Conservation (phyloP, 1,139 yeast species). For the Maudiozyma humilis region DNA sequence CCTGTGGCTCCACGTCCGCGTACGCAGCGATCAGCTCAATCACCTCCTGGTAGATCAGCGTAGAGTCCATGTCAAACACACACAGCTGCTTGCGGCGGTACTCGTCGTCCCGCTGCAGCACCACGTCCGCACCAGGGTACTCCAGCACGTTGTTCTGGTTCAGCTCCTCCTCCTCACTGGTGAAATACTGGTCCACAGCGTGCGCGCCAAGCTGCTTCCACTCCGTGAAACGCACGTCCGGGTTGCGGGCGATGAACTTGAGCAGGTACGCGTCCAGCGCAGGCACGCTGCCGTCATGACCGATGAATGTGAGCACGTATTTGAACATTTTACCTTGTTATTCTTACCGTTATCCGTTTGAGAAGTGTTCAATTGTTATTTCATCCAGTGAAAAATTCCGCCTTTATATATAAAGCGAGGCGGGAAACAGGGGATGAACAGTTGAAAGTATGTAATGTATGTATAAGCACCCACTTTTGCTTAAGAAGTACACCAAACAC, state of each 20-base stretch:
- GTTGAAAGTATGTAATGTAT: too few relatives aligned
- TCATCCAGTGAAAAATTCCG: background rate
- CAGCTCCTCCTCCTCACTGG: conserved; percentile 3
- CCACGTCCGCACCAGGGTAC: conserved; percentile 34
- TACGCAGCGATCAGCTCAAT: conserved; percentile 89
- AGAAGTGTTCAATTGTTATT: background rate
- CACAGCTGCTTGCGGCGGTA: conserved; percentile 54
- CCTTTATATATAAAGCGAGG: background rate
- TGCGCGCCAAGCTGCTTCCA: conserved; percentile 12
- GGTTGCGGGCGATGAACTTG: background rate
- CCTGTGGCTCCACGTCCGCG: conserved; percentile 70
- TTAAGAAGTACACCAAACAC: too few relatives aligned
- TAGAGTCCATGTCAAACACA: conserved; percentile 97
- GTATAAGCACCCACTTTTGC: background rate
- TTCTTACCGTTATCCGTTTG: conserved; percentile 5
- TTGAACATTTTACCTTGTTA: conserved; percentile 9
- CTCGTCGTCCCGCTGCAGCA: conserved; percentile 38
- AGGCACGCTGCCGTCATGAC: conserved; percentile 10
- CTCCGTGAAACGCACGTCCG: conserved; percentile 4
- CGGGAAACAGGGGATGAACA: too few relatives aligned
- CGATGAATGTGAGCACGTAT: conserved; percentile 17
- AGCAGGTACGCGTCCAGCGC: background rate
- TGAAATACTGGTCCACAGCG: conserved; percentile 16
- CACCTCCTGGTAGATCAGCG: conserved; percentile 91
- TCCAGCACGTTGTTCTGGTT: background rate